Base-by-base conservation (phyloP, 495 filamentous ascomycete species). In the Penicillium samsonianum region DNA sequence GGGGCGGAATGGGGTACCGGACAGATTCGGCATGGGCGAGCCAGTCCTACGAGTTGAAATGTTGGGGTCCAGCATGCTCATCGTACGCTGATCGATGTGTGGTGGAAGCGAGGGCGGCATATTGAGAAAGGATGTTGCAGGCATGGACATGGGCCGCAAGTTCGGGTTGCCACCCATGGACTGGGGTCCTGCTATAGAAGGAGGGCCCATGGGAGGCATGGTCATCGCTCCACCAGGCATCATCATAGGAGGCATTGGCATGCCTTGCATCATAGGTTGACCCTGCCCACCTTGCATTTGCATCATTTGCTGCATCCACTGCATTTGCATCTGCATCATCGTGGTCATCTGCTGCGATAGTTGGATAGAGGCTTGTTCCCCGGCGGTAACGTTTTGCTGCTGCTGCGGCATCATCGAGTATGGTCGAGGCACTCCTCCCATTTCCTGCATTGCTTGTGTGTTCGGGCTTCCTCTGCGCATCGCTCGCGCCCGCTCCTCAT, bases 321-420 rank as follows among this genome's bases (percentile, higher is more conserved):
- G 88, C 87, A 96, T 92, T 68, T 95, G 91, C 68, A 95, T 90
- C 65, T 91, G 87, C 87, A 94, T 90, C 76, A 93, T 92, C 62
- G 87, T 84, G 23, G 83, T 80, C 90, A 96, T 95, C 67, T 95
- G 90, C 63, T 92, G 88, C 25, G 85, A 86, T 77, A 96, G 87
- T 65, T 96, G 87, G 44, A 92, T 80, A 58, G 91, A 88, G 17
- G 87, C 87, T 63, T 89, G 88, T 60, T 93, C 90, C 5, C 82
- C 84, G 19, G 88, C 78, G 25, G 80, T 78, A 31, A 65, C 54
- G 12, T 25, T 50, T 5, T 23, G 46, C 20, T 41, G 59, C 11
- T 45, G 58, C 30, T 40, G 44, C 3, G 57, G 40, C 64, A 74
- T 74, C 75, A 79, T 80, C 19, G 77, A 75, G 67, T 78, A 75